These are phyloP conservation scores for Brassica napus DNA, from an alignment of 345 rosid species.

Conservation along the genomic window Da-Ae NC_063435.1:1811501-1812000, in stretches of 20 bases:
- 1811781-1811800: no score
- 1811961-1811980: slow-evolving; percentile 59
- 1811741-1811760: slow-evolving; percentile 47
- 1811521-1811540: no score
- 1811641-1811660: slow-evolving; percentile 63
- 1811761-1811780: slow-evolving; percentile 42
- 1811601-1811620: slow-evolving; percentile 71
- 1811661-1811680: not conserved
- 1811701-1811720: slow-evolving; percentile 15
- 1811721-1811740: slow-evolving; percentile 62
- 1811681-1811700: not conserved
- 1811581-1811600: slow-evolving; percentile 86
- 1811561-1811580: slow-evolving; percentile 12
- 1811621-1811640: slow-evolving; percentile 61
- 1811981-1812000: slow-evolving; percentile 78
- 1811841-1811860: slow-evolving; percentile 55
- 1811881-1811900: slow-evolving; percentile 63
- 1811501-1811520: no score
- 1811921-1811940: slow-evolving; percentile 63
- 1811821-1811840: not conserved
- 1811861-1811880: slow-evolving; percentile 48
- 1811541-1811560: no score
- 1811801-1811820: not conserved
- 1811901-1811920: slow-evolving; percentile 65
- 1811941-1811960: slow-evolving; percentile 75